A percentile compares a stretch with the other conserved stretches of the same genome.
These are phyloP conservation scores for Edaphochlamys debaryana DNA, from an alignment of 139 green algal genomes.

Conservation along the genomic window DNA sequence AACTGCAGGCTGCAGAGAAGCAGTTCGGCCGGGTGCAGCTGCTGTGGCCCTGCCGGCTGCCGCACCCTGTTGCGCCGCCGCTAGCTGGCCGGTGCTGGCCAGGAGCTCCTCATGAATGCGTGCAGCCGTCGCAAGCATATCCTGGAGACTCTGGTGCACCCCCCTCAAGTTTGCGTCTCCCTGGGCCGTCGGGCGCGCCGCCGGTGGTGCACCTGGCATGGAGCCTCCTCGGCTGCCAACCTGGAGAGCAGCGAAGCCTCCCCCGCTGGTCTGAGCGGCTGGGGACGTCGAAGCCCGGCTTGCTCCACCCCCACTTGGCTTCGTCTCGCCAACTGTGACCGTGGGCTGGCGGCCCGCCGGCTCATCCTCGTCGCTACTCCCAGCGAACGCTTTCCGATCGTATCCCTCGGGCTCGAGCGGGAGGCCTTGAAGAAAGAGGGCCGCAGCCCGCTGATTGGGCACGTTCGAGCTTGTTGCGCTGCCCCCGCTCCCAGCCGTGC, in stretches of 20 bases:
- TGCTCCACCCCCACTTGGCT: too few relatives aligned
- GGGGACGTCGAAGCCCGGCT: too few relatives aligned
- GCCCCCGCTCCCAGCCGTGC: too few relatives aligned
- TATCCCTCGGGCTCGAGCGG: background rate
- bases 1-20: background rate
- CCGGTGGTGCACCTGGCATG: background rate
- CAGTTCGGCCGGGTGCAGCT: too few relatives aligned
- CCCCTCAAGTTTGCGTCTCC: background rate
- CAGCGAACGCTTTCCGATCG: background rate
- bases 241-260: too few relatives aligned
- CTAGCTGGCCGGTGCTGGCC: background rate
- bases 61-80: background rate
- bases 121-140: conserved; percentile 11
- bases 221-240: too few relatives aligned
- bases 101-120: background rate
- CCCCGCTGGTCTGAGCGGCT: too few relatives aligned
- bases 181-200: too few relatives aligned
- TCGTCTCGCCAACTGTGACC: too few relatives aligned
- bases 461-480: too few relatives aligned
- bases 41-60: background rate
- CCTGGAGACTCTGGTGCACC: conserved; percentile 21
- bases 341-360: too few relatives aligned
- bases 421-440: background rate
- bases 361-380: background rate
- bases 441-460: too few relatives aligned